phyloP scores from a whole-genome alignment of 768 basidiomycete genomes.

The Amanita fuliginea region DNA sequence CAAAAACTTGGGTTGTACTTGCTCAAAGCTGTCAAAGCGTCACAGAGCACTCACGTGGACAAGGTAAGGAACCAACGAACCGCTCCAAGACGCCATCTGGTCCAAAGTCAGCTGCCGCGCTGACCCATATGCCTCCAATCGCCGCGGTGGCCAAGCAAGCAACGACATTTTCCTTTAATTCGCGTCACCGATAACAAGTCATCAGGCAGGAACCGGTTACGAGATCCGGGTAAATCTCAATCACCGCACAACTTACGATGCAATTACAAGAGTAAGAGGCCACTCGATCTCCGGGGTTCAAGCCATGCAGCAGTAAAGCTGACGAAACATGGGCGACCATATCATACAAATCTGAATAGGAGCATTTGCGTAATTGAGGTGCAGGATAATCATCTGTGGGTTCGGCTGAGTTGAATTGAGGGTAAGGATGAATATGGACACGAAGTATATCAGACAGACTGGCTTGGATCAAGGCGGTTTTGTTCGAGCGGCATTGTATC shows the following conservation, averaged over 20 bases:
- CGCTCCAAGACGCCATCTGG: slow-evolving; percentile 67
- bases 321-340: slow-evolving; percentile 48
- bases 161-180: slow-evolving; percentile 51
- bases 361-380: slow-evolving; percentile 32
- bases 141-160: slow-evolving; percentile 60
- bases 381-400: slow-evolving; percentile 38
- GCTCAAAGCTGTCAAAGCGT: slow-evolving; percentile 47
- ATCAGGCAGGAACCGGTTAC: neutral
- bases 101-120: slow-evolving; percentile 78
- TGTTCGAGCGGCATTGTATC: slow-evolving; percentile 45
- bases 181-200: neutral
- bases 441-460: slow-evolving; percentile 32
- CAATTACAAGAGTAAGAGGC: slow-evolving; percentile 74
- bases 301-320: slow-evolving; percentile 37
- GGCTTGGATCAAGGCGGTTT: slow-evolving; percentile 58
- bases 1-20: slow-evolving; percentile 64
- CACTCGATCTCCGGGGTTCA: slow-evolving; percentile 59
- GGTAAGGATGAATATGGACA: slow-evolving; percentile 9
- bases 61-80: slow-evolving; percentile 18
- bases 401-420: slow-evolving; percentile 40
- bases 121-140: slow-evolving; percentile 75
- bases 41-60: neutral
- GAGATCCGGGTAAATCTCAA: neutral
- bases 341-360: slow-evolving; percentile 48
- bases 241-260: slow-evolving; percentile 37